Base-by-base conservation (phyloP, 2,329 filamentous ascomycete species). In the Cladosporium sp. region DNA sequence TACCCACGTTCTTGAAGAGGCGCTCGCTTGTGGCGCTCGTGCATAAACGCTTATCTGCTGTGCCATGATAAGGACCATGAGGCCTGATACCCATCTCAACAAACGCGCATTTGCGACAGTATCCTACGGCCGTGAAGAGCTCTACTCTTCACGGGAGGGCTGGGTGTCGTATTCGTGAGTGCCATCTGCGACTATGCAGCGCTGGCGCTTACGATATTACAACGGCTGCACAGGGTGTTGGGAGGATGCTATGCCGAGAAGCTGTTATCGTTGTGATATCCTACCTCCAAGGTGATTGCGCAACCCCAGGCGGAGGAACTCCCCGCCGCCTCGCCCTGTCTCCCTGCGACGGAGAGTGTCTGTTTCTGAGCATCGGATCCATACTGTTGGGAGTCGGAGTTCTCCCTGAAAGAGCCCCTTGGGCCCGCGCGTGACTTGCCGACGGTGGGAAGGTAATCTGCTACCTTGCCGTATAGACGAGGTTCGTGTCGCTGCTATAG, bases 1-100 rank as follows among this genome's bases (percentile, higher is more conserved):
- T 21, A 26, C 28, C 43, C 58, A 51, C 30, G 58, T 51, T 16
- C 18, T 36, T 30, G 14, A 26, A 25, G 46, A 53, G 58, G 58
- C 46, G 58, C 30, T 61, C 58, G 58, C 58, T 61, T 61, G 58
- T 61, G 58, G 58, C 58, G 43, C 32, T 61, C n/a, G 26, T 18
- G 28, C 46, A 53, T 53, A 36, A 53, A 49, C 43, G 58, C 46
- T 61, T 61, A 61, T 61, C 58, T 61, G 43, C 43, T 51, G 43
- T 18, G 58, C 28, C 28, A 53, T 34, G 58, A 61, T 53, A 61
- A 61, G 58, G 58, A 26, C 14, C 16, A 43, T 16, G 21, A 46
- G 34, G 21, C 36, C 25, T 26, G 58, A 53, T 34, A 49, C 21
- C 14, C n/a, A 28, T 23, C 13, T 13, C 26, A 25, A 51, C 23